phyloP scores from a whole-genome alignment of 169 alveolate genomes.

The Amoebophrya sp. region DNA sequence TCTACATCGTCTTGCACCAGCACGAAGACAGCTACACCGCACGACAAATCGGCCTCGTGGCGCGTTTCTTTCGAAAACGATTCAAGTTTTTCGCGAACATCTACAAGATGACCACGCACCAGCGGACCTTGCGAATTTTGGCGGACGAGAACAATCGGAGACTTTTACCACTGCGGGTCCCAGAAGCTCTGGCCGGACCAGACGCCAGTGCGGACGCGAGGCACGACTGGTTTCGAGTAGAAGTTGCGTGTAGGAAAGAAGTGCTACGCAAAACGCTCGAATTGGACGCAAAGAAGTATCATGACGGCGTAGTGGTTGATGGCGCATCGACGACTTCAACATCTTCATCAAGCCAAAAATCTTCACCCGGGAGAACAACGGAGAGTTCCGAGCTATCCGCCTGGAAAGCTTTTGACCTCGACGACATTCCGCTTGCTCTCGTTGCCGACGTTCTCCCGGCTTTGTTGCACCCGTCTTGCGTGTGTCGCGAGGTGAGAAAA shows the following conservation, averaged over 20 bases:
- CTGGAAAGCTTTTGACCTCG: neutral
- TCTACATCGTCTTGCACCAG: neutral
- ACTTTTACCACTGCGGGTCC: no score
- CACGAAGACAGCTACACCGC: neutral
- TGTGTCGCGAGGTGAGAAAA: neutral
- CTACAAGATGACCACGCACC: neutral
- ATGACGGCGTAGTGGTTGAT: no score
- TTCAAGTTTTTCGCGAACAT: neutral
- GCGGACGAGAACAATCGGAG: neutral
- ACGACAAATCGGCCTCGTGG: neutral
- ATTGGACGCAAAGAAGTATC: no score
- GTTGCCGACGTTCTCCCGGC: neutral
- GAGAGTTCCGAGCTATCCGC: no score
- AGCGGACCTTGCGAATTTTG: neutral
- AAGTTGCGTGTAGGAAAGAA: no score
- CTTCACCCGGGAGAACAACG: no score
- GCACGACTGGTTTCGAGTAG: no score
- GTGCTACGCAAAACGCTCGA: no score
- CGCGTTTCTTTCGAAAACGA: neutral
- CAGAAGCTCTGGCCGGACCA: no score
- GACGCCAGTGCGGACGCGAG: no score
- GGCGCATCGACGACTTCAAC: no score
- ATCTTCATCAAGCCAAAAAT: no score
- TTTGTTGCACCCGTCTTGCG: neutral
- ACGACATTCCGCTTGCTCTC: neutral